Conservation (phyloP, 306 rosid species). For the Astragalus membranaceus region DNA sequence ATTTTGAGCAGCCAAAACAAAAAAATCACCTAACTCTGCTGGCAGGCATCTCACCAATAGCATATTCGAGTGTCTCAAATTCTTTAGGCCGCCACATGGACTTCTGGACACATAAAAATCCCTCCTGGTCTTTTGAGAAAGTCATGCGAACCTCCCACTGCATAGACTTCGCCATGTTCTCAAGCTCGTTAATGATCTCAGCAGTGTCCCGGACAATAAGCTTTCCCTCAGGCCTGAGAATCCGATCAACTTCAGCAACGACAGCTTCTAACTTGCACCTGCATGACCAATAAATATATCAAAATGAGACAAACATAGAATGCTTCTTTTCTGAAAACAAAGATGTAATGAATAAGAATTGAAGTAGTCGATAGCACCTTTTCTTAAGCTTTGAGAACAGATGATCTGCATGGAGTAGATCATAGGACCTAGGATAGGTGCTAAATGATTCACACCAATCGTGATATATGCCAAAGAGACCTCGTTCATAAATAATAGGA, state of each 20-base stretch:
- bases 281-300: slow-evolving; percentile 8
- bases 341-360: slow-evolving; percentile 17
- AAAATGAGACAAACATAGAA: not conserved
- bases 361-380: slow-evolving; percentile 39
- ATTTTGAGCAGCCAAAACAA: slow-evolving; percentile 33
- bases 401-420: slow-evolving; percentile 94
- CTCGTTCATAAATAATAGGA: slow-evolving; percentile 86
- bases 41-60: slow-evolving; percentile 30
- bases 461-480: slow-evolving; percentile 90
- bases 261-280: slow-evolving; percentile 72
- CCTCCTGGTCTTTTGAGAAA: slow-evolving; percentile 65
- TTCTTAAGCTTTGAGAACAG: slow-evolving; percentile 68
- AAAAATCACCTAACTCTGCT: slow-evolving; percentile 31
- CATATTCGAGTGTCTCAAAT: slow-evolving; percentile 52
- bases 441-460: slow-evolving; percentile 98
- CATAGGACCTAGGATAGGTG: slow-evolving; percentile 90
- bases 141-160: slow-evolving; percentile 91
- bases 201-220: slow-evolving; percentile 70
- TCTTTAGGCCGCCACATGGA: slow-evolving; percentile 85
- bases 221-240: slow-evolving; percentile 90
- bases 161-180: slow-evolving; percentile 60
- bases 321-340: not conserved
- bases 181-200: slow-evolving; percentile 58
- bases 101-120: slow-evolving; percentile 76
- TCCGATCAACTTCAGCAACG: slow-evolving; percentile 84